A percentile compares a stretch with the other conserved stretches of the same genome.
Evolutionary conservation across 2,329 filamentous ascomycete genomes (phyloP).

Genomic region (Camillea tinctor): DNA sequence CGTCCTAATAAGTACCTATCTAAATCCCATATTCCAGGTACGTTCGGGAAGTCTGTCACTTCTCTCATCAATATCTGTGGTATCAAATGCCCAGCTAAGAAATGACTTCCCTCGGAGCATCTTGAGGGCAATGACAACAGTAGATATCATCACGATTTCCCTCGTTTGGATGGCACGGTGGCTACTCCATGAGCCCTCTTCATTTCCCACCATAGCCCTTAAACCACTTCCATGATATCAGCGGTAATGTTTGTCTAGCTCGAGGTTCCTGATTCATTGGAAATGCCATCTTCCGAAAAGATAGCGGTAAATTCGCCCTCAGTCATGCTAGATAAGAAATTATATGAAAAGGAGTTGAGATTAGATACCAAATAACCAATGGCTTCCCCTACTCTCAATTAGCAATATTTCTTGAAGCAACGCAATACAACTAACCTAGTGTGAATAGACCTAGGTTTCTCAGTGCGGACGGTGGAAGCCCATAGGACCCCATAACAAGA

Average conservation of each 20-base stretch:
- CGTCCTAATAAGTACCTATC: neutral
- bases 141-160: neutral
- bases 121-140: neutral
- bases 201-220: neutral
- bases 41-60: neutral
- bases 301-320: neutral
- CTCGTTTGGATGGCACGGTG: neutral
- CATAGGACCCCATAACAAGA: conserved; percentile 33
- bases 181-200: neutral
- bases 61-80: neutral
- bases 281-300: neutral
- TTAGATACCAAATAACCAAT: neutral
- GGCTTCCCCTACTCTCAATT: neutral
- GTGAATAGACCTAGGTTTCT: conserved; percentile 30
- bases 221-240: neutral
- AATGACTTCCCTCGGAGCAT: neutral
- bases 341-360: neutral
- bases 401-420: neutral
- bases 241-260: neutral
- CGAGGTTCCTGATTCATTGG: neutral
- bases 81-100: neutral
- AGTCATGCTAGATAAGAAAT: neutral
- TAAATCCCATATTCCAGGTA: neutral
- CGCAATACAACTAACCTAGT: conserved; percentile 22
- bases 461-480: conserved; percentile 30